A percentile compares a stretch with the other conserved stretches of the same genome.
These are phyloP conservation scores for Chlorella variabilis DNA, from an alignment of 163 green algal genomes.

Conservation along the genomic window DNA sequence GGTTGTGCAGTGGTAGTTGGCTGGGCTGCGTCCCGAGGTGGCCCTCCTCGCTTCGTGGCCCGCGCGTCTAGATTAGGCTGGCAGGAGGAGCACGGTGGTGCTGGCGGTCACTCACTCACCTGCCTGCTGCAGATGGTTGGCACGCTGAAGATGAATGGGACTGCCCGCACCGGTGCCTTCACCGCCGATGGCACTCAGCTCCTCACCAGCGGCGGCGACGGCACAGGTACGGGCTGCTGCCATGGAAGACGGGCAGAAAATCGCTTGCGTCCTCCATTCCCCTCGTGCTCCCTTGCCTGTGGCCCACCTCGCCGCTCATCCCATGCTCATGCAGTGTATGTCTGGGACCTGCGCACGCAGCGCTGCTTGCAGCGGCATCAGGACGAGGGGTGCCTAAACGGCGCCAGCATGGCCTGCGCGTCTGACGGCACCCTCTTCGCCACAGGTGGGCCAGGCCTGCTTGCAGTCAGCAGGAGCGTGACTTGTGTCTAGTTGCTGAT, in stretches of 20 bases:
- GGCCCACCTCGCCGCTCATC: too few species aligned
- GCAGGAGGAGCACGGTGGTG: too few species aligned
- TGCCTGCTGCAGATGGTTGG: constrained; percentile 67
- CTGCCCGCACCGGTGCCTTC: constrained; percentile 49
- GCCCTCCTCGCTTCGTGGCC: too few species aligned
- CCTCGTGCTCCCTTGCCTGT: too few species aligned
- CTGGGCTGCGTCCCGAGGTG: too few species aligned
- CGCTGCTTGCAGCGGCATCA: constrained; percentile 74
- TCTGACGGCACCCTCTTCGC: constrained; percentile 68
- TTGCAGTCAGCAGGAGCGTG: too few species aligned
- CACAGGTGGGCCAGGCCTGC: constrained; percentile 42
- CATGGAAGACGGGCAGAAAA: too few species aligned
- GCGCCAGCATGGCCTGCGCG: constrained; percentile 71
- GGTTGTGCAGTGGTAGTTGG: too few species aligned
- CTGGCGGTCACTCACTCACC: too few species aligned
- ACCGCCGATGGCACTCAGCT: constrained; percentile 42
- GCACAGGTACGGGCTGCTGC: constrained; percentile 48
- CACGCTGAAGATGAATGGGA: constrained; percentile 90
- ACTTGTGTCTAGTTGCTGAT: too few species aligned
- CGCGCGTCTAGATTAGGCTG: too few species aligned
- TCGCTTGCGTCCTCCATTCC: background rate
- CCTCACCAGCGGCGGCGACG: constrained; percentile 73
- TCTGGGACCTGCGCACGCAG: constrained; percentile 92
- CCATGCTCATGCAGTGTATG: constrained; percentile 62
- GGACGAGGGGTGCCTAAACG: constrained; percentile 82